These are phyloP conservation scores for Penicillium sp. DNA, from an alignment of 2,329 filamentous ascomycete species.

Conservation along the genomic window DNA sequence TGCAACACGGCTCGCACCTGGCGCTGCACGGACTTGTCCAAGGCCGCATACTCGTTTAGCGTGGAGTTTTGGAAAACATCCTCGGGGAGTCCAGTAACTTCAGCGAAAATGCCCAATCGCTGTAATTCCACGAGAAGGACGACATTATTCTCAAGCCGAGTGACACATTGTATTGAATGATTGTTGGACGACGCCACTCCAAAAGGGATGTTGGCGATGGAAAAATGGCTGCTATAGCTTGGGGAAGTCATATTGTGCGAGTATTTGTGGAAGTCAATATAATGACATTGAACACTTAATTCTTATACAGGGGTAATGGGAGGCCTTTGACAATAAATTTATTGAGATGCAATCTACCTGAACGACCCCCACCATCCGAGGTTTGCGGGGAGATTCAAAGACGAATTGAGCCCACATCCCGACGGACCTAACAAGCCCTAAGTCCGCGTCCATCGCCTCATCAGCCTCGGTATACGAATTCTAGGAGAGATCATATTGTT, in stretches of 20 bases:
- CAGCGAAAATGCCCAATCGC: conserved; percentile 27
- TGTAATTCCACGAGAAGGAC: conserved; percentile 52
- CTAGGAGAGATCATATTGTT: too few relatives aligned
- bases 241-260: conserved; percentile 19
- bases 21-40: conserved; percentile 40
- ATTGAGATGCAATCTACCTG: not conserved
- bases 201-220: conserved; percentile 54
- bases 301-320: not conserved
- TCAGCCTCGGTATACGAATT: not conserved
- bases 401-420: conserved; percentile 13
- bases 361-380: conserved; percentile 9
- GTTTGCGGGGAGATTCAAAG: not conserved
- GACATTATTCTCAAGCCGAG: conserved; percentile 51
- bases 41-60: conserved; percentile 52
- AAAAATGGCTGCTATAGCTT: conserved; percentile 41
- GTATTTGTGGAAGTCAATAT: not conserved
- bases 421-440: conserved; percentile 9
- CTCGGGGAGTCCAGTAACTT: conserved; percentile 18
- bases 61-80: conserved; percentile 35
- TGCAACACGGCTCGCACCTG: conserved; percentile 43
- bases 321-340: not conserved
- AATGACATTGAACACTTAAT: not conserved
- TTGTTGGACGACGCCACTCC: conserved; percentile 48
- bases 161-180: conserved; percentile 46
- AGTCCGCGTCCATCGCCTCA: not conserved